phyloP scores from a whole-genome alignment of 768 basidiomycete species.

The Xerocomellus amylosporus region DNA sequence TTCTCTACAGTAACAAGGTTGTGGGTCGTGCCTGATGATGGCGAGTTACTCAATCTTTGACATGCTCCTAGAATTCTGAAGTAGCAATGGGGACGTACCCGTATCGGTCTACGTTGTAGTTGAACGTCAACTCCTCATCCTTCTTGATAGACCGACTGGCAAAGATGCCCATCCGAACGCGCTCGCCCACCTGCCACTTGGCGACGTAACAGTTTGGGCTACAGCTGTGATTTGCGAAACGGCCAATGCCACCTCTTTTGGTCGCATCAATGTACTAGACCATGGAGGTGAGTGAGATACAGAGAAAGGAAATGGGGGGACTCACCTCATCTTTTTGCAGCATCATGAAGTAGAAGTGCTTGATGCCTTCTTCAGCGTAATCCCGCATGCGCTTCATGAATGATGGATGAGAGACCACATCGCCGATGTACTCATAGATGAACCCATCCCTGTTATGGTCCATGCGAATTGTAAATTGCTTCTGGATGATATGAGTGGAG shows the following conservation, averaged over 20 bases:
- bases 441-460: constrained; percentile 67
- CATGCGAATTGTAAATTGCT: constrained; percentile 5
- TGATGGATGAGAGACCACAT: constrained; percentile 82
- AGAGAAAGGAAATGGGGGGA: constrained; percentile 2
- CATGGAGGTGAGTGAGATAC: not conserved
- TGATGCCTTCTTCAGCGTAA: constrained; percentile 89
- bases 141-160: constrained; percentile 75
- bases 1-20: constrained; percentile 93
- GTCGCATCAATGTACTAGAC: constrained; percentile 94
- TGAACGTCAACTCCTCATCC: constrained; percentile 93
- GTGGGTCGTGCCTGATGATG: constrained; percentile 77
- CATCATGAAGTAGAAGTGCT: constrained; percentile 99
- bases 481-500: not conserved
- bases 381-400: constrained; percentile 94
- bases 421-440: constrained; percentile 97
- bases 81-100: constrained; percentile 55
- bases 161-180: constrained; percentile 97
- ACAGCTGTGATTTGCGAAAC: constrained; percentile 98
- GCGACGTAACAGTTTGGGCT: constrained; percentile 97
- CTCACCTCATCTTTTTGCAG: constrained; percentile 93
- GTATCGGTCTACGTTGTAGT: constrained; percentile 99
- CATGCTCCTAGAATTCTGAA: not conserved
- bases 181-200: constrained; percentile 90
- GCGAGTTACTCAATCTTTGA: not conserved
- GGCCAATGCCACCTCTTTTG: constrained; percentile 92